Base-by-base conservation (phyloP, 176 grass and related monocot genomes). In the Aegilops bicornis region DNA sequence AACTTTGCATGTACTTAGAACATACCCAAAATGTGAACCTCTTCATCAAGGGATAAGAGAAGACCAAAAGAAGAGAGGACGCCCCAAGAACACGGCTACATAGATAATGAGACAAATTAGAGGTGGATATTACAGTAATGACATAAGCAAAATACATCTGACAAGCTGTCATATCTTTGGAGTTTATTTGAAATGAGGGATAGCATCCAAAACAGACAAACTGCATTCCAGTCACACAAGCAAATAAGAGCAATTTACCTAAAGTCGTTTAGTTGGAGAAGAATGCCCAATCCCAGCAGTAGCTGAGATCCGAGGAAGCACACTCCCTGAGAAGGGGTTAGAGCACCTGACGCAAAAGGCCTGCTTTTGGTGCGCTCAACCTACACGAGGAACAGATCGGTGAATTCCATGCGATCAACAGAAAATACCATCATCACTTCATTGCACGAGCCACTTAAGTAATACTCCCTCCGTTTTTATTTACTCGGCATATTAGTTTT, bases 1-100 rank as follows among this genome's bases (percentile, higher is more conserved):
- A 36, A 52, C 5, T 29, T 40, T 58, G 5, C 66, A 83, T 27
- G 70, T 64, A 77, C 11, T 43, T 31, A 61, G 36, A 29, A 30
- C 62, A 64, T 64, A 64, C 24, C 95, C 91, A 97, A 90, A 93
- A 97, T 83, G 95, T 95, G 23, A 90, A 68, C 43, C 95, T 85
- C 89, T 97, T 97, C 91, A 97, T 97, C 66, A 98, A 83, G 73
- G 95, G 95, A 90, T 98, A 98, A 14, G 95, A 88, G 27, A 91
- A 98, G 59, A 95, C 92, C 69, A 98, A 83, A 31, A 97, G 52
- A 23, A 98, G 83, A 77, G 91, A 95, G 42, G 91, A 93, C 79
- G 89, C 95, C 50, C 95, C 95, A 12, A 97, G 82, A 90, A 95
- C 59, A 77, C 79, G 92, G 85, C 91, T 95, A 59, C 81, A 89